Evolutionary conservation across 768 basidiomycete species (phyloP).

Genomic region (Pleurotus djamor): DNA sequence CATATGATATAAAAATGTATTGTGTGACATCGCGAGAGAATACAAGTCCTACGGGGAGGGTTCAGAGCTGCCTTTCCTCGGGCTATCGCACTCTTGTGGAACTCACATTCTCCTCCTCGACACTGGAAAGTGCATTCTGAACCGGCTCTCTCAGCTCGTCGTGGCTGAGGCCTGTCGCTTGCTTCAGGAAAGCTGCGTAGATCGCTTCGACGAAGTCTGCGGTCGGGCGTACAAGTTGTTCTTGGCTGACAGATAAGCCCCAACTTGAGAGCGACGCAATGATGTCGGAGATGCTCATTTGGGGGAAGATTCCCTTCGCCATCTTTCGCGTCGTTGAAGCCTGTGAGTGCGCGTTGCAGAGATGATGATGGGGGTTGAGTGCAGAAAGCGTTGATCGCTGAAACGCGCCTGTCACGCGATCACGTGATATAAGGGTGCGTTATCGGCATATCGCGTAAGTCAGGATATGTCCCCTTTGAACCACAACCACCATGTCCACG

Average conservation of each 20-base stretch:
- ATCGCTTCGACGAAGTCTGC: constrained; percentile 70
- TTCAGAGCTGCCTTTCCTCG: neutral
- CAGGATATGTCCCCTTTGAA: neutral
- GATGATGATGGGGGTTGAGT: neutral
- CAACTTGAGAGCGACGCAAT: constrained; percentile 63
- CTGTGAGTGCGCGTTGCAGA: constrained; percentile 13
- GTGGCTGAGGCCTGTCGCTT: constrained; percentile 62
- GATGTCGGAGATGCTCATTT: constrained; percentile 64
- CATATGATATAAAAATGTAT: constrained; percentile 72
- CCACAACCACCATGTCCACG: constrained; percentile 15
- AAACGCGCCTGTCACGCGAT: neutral
- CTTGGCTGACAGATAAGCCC: constrained; percentile 63
- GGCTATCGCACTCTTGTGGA: neutral
- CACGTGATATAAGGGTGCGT: neutral
- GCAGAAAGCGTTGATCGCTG: constrained; percentile 1
- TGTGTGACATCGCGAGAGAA: constrained; percentile 52
- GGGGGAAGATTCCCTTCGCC: constrained; percentile 58
- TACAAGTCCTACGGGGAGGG: constrained; percentile 59
- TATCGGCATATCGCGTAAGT: too few relatives aligned
- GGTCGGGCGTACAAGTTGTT: constrained; percentile 67
- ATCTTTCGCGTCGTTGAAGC: constrained; percentile 18
- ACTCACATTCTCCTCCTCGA: constrained; percentile 56
- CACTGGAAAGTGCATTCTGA: constrained; percentile 48
- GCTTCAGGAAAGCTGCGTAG: constrained; percentile 70
- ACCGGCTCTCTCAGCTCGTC: constrained; percentile 59